Percentiles rank a stretch among this genome's conserved stretches.
phyloP scores from a whole-genome alignment of 441 rosid genomes.

The Raphanus hybrid region DNA sequence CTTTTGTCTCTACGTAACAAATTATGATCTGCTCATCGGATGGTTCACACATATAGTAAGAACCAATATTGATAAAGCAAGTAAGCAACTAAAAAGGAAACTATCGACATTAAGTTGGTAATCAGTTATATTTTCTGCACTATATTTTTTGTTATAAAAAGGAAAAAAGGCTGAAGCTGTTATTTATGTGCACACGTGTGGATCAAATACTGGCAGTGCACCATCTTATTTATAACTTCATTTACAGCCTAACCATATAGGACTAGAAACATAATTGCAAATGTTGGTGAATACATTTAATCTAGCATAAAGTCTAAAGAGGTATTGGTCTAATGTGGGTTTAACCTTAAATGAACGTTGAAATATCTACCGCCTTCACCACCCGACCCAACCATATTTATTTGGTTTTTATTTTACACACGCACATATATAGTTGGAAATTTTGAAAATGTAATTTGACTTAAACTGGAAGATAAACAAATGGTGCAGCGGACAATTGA shows the following conservation, averaged over 20 bases:
- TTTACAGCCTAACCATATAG: not conserved
- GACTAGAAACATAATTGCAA: not conserved
- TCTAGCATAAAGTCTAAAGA: constrained; percentile 3
- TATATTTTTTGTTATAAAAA: too few species aligned
- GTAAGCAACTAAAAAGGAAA: too few species aligned
- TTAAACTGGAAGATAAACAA: too few species aligned
- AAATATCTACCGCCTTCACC: constrained; percentile 16
- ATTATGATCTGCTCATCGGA: not conserved
- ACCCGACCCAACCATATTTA: constrained; percentile 1
- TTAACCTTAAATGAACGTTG: constrained; percentile 13
- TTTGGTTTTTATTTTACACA: not conserved
- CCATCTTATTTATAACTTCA: not conserved
- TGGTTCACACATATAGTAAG: not conserved
- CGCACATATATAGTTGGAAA: too few species aligned
- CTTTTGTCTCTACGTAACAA: too few species aligned
- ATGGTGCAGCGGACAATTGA: too few species aligned
- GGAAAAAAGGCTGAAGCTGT: too few species aligned
- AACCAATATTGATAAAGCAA: too few species aligned
- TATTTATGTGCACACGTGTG: not conserved
- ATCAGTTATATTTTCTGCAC: too few species aligned
- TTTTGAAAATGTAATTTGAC: too few species aligned
- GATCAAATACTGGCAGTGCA: not conserved
- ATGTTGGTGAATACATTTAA: constrained; percentile 18
- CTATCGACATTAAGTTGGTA: too few species aligned
- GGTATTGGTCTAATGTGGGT: constrained; percentile 6